These are phyloP conservation scores for Podaxis mareebaensis DNA, from an alignment of 768 basidiomycete species.

Conservation along the genomic window DNA sequence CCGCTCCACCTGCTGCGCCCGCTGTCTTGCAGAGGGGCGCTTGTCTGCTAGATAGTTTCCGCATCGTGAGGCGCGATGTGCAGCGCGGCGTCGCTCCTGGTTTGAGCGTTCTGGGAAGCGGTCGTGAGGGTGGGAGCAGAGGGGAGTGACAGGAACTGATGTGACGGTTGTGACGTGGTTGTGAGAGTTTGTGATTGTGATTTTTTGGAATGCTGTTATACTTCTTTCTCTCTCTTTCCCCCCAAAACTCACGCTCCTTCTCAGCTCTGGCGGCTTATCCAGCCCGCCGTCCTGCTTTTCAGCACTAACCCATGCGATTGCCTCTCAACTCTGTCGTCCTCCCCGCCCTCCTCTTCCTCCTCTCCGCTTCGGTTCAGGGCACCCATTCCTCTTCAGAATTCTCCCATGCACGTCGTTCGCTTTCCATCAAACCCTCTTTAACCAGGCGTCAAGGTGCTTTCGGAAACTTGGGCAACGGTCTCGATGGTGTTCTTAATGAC, in stretches of 20 bases:
- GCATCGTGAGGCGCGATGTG: too few species aligned
- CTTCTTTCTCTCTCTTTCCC: constrained; percentile 13
- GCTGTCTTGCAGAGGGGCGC: neutral
- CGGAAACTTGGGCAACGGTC: neutral
- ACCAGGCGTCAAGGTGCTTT: constrained; percentile 12
- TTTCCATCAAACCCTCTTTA: constrained; percentile 15
- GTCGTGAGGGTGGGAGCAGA: too few species aligned
- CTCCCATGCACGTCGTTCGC: constrained; percentile 35
- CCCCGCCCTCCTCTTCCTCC: constrained; percentile 28
- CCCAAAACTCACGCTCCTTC: constrained; percentile 41
- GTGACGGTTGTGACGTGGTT: constrained; percentile 6
- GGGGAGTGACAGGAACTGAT: constrained; percentile 2
- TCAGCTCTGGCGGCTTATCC: constrained; percentile 24
- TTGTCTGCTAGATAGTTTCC: too few species aligned
- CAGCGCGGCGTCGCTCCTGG: too few species aligned
- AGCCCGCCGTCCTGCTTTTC: constrained; percentile 27
- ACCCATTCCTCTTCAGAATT: constrained; percentile 38
- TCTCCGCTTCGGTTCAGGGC: constrained; percentile 30
- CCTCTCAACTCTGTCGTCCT: constrained; percentile 29
- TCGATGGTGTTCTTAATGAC: neutral
- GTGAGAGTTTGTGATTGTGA: constrained; percentile 3
- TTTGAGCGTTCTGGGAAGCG: too few species aligned
- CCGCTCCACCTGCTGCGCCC: neutral
- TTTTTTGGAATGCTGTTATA: neutral
- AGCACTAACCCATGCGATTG: constrained; percentile 32